These are phyloP conservation scores for Hamigera avellanea DNA, from an alignment of 495 filamentous ascomycete genomes.

Conservation along the genomic window DNA sequence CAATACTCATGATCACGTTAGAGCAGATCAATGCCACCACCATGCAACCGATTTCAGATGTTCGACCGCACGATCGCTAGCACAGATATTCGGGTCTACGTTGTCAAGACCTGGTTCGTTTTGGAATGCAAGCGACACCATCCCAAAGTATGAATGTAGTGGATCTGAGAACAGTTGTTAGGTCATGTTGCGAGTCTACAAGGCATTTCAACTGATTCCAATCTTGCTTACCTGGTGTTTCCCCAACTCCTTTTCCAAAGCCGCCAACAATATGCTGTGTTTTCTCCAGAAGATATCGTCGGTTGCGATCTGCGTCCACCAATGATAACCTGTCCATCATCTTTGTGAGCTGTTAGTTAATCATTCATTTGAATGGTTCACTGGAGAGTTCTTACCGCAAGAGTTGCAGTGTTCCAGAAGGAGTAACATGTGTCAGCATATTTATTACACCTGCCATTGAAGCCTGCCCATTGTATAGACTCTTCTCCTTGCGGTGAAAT, in stretches of 20 bases:
- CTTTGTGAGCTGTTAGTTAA: conserved; percentile 22
- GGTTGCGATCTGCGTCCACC: conserved; percentile 46
- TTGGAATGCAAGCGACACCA: conserved; percentile 63
- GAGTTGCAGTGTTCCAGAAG: conserved; percentile 74
- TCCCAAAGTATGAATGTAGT: conserved; percentile 80
- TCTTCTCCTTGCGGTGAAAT: conserved; percentile 19
- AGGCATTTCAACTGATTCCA: no score
- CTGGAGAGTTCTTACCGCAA: conserved; percentile 37
- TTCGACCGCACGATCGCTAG: conserved; percentile 37
- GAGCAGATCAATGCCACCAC: conserved; percentile 12
- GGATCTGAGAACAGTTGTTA: conserved; percentile 52
- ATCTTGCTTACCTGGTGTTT: conserved; percentile 58
- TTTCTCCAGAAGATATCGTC: conserved; percentile 71
- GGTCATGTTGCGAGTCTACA: no score
- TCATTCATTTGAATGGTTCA: background rate
- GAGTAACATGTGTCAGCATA: conserved; percentile 85
- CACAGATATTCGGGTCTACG: conserved; percentile 60
- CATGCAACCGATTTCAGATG: conserved; percentile 31
- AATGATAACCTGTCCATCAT: conserved; percentile 54
- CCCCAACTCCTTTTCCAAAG: conserved; percentile 73
- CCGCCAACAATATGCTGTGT: conserved; percentile 89
- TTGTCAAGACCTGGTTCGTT: conserved; percentile 46
- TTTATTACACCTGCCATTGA: conserved; percentile 87
- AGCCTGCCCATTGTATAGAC: conserved; percentile 47
- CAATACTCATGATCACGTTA: no score